A percentile compares a stretch with the other conserved stretches of the same genome.
Evolutionary conservation across 2,329 filamentous ascomycete genomes (phyloP).

Genomic region (Colletotrichum tofieldiae): DNA sequence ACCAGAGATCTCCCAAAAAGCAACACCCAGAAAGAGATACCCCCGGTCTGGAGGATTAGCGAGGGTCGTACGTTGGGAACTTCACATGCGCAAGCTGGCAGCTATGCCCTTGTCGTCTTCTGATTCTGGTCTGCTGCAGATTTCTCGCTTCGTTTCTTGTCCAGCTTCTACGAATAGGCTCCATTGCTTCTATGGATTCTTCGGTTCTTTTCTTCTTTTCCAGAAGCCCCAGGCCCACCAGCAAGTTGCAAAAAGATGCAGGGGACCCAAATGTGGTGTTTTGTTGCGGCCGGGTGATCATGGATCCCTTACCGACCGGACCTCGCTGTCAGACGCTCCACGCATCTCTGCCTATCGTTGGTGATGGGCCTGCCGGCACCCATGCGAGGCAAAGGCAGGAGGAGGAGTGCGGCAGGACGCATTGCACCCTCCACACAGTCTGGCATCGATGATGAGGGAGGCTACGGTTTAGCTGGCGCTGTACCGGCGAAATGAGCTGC

Average conservation of each 20-base stretch:
- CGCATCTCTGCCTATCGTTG: conserved; percentile 14
- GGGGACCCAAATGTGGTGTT: conserved; percentile 19
- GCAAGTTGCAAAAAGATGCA: conserved; percentile 3
- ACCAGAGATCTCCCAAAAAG: conserved; percentile 25
- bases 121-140: conserved; percentile 19
- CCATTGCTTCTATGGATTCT: conserved; percentile 7
- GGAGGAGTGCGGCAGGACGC: conserved; percentile 16
- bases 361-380: not conserved
- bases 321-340: not conserved
- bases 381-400: conserved; percentile 8
- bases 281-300: conserved; percentile 22
- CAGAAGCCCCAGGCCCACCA: not conserved
- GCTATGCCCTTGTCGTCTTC: conserved; percentile 1
- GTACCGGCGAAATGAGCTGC: conserved; percentile 7
- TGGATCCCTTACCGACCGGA: conserved; percentile 29
- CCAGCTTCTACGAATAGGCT: not conserved
- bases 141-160: not conserved
- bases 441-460: conserved; percentile 17
- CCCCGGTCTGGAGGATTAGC: conserved; percentile 4
- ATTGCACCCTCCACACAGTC: conserved; percentile 20
- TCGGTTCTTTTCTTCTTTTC: conserved; percentile 10
- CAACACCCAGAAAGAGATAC: not conserved
- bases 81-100: conserved; percentile 28
- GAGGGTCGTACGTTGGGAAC: not conserved
- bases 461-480: not conserved